These are phyloP conservation scores for Coemansia umbellata DNA, from an alignment of 192 early-diverging fungal species.

Conservation along the genomic window DNA sequence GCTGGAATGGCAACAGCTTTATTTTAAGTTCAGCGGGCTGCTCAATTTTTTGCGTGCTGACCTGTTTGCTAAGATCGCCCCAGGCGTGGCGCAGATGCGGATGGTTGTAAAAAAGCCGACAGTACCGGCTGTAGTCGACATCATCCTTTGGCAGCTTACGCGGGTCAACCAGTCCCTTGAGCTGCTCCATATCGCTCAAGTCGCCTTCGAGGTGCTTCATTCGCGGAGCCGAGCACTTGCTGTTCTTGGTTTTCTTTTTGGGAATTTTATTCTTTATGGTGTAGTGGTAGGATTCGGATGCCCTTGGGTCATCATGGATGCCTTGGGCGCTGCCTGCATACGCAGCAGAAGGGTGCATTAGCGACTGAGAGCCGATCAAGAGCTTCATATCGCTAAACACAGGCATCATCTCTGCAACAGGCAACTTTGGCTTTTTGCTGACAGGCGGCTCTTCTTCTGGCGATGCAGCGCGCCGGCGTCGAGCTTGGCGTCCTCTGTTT, in stretches of 20 bases:
- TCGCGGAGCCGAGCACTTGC: conserved; percentile 12
- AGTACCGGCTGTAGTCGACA: conserved; percentile 38
- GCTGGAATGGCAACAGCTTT: conserved; percentile 84
- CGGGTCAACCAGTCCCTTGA: conserved; percentile 1
- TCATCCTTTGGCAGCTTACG: conserved; percentile 18
- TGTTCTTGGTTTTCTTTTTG: conserved; percentile 5
- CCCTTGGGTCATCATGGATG: no score
- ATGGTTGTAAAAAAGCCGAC: conserved; percentile 27
- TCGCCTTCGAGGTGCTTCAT: conserved; percentile 29
- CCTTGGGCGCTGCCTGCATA: no score
- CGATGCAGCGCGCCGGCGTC: no score
- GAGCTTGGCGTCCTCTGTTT: no score
- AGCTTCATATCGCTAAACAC: conserved; percentile 35
- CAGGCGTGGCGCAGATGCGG: conserved; percentile 35
- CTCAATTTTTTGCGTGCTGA: conserved; percentile 14
- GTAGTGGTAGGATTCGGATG: no score
- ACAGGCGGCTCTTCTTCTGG: neutral
- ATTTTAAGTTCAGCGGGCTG: conserved; percentile 71
- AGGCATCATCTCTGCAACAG: conserved; percentile 34
- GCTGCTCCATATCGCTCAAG: conserved; percentile 7
- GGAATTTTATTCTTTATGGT: neutral
- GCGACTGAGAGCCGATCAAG: conserved; percentile 3
- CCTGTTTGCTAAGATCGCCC: conserved; percentile 20
- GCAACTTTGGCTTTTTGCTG: neutral
- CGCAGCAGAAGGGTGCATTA: neutral